Base-by-base conservation (phyloP, 441 rosid species). In the Populus hybrid region DNA sequence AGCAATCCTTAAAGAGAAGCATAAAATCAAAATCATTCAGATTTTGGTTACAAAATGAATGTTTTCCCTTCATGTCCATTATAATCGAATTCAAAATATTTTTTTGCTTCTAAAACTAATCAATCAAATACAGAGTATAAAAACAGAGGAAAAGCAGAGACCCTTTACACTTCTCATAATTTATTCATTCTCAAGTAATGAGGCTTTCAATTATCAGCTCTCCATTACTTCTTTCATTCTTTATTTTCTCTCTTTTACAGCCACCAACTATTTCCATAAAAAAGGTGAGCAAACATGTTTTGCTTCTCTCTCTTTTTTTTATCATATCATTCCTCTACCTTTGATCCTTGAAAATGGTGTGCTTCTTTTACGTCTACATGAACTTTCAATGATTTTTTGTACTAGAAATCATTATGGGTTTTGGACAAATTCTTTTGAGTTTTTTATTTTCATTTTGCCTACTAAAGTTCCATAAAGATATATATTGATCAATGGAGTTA, bases 261-360 rank as follows among this genome's bases (percentile, higher is more conserved):
- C 76, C 85, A 70, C 86, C 85, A 64, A 74, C 86, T 73, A 83
- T 83, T 82, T 89, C 95, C 80, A 64, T 70, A 18, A 72, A 81
- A 81, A 86, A 90, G 92, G 94, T 81, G 73, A 74, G 74, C 70
- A n/a, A 21, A 32, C 59, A n/a, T 18, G 10, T 46, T n/a, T 36
- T 10, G 36, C 20, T 46, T 57, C 64, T 79, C 12, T 8, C 36
- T 78, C 0, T 4, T 50, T 18, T 42, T 34, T 1, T 66, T 8
- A 67, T 38, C 34, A 59, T 23, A 1, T n/a, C 11, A 2, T 11
- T 42, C 26, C 24, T 46, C 61, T 65, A 14, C 32, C 61, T 79
- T 5, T 46, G 35, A 72, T 34, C 64, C 26, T n/a, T 77, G 38
- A n/a, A 63, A 23, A 16, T 57, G 18, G 4, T 59, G 8, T 4